phyloP scores from a whole-genome alignment of 257 asterid genomes.

The Coffea canephora region DNA sequence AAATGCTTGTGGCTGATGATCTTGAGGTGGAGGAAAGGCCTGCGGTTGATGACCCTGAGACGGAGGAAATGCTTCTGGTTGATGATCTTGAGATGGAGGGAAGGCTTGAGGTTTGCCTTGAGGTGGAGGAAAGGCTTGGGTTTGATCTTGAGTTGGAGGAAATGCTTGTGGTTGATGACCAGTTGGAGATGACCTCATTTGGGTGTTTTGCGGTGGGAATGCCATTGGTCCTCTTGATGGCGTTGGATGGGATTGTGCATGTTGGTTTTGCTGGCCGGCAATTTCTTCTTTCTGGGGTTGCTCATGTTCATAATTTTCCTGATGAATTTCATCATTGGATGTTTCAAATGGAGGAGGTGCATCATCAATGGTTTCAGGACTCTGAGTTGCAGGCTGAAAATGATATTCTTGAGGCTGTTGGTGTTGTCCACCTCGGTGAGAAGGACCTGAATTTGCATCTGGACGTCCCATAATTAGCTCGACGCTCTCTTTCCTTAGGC shows the following conservation, averaged over 20 bases:
- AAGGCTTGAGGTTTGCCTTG: slow-evolving; percentile 9
- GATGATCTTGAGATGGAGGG: slow-evolving; percentile 15
- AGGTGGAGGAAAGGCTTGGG: slow-evolving; percentile 19
- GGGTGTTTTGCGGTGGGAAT: slow-evolving; percentile 15
- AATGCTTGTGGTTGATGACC: slow-evolving; percentile 8
- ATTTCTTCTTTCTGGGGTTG: not conserved
- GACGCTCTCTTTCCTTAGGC: not conserved
- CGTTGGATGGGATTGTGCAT: not conserved
- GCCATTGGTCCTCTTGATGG: not conserved
- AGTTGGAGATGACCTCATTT: slow-evolving; percentile 8
- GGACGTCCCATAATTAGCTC: slow-evolving; percentile 18
- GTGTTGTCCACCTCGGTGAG: not conserved
- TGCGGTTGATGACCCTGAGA: not conserved
- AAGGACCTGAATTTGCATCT: slow-evolving; percentile 9
- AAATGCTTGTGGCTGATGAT: not conserved
- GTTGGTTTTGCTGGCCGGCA: not conserved
- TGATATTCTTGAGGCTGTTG: slow-evolving; percentile 12
- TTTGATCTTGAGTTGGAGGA: slow-evolving; percentile 2
- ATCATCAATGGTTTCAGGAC: slow-evolving; percentile 25
- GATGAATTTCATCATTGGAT: slow-evolving; percentile 19
- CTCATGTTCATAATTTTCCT: slow-evolving; percentile 8
- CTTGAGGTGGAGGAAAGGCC: slow-evolving; percentile 16
- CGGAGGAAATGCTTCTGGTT: slow-evolving; percentile 4
- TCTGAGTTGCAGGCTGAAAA: slow-evolving; percentile 5
- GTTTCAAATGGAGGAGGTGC: slow-evolving; percentile 15